Percentiles rank a stretch among this genome's conserved stretches.
phyloP scores from a whole-genome alignment of 768 basidiomycete species.

The Calocybe cyanea region DNA sequence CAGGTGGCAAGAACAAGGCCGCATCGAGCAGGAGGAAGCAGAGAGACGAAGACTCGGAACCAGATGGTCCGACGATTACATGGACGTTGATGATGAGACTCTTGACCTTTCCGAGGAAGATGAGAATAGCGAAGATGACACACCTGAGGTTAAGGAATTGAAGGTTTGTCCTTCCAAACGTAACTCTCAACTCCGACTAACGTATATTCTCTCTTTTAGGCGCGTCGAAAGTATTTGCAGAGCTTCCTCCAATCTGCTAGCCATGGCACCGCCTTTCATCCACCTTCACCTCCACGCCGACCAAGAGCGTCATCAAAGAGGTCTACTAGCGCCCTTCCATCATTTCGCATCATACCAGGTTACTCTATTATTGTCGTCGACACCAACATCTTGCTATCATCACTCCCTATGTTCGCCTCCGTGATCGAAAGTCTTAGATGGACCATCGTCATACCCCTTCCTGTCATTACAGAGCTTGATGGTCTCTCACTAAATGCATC shows the following conservation, averaged over 20 bases:
- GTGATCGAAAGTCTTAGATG: conserved; percentile 79
- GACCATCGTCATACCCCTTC: conserved; percentile 90
- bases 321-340: conserved; percentile 30
- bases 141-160: conserved; percentile 71
- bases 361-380: conserved; percentile 91
- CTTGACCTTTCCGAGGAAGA: conserved; percentile 45
- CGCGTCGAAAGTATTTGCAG: conserved; percentile 70
- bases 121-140: conserved; percentile 63
- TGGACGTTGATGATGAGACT: conserved; percentile 66
- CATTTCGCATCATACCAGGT: conserved; percentile 66
- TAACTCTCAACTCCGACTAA: conserved; percentile 7
- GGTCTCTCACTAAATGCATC: conserved; percentile 67
- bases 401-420: conserved; percentile 65
- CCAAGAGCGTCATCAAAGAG: conserved; percentile 25
- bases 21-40: conserved; percentile 62
- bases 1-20: conserved; percentile 68
- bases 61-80: conserved; percentile 62
- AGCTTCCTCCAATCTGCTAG: conserved; percentile 53
- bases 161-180: conserved; percentile 48
- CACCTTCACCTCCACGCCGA: conserved; percentile 20
- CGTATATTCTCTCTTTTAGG: conserved; percentile 36
- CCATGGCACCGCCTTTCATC: conserved; percentile 25
- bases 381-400: conserved; percentile 91
- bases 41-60: conserved; percentile 59
- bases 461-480: conserved; percentile 96